Conservation (phyloP, 75 land plant species). For the Cunninghamia lanceolata region DNA sequence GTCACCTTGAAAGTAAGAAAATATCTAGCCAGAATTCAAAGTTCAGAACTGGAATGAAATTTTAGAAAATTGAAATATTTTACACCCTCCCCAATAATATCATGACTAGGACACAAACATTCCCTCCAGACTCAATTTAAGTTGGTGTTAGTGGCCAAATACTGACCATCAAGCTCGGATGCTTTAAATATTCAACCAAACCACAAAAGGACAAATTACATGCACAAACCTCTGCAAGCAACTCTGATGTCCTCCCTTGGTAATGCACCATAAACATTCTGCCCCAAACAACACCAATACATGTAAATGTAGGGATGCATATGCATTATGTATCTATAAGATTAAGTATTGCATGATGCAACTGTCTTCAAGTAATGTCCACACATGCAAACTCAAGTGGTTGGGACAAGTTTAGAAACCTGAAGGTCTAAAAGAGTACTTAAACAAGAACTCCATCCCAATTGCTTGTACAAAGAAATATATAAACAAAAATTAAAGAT, state of each 20-base stretch:
- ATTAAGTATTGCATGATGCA: too few relatives aligned
- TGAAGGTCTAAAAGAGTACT: too few relatives aligned
- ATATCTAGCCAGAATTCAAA: neutral
- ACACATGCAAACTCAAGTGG: too few relatives aligned
- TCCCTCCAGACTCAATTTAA: neutral
- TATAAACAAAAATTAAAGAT: too few relatives aligned
- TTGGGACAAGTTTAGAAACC: too few relatives aligned
- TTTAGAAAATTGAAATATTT: neutral
- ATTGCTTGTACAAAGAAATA: too few relatives aligned
- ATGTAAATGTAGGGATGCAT: neutral
- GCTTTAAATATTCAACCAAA: neutral
- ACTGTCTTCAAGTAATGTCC: too few relatives aligned
- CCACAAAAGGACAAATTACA: neutral
- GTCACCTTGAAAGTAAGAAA: neutral
- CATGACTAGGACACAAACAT: neutral
- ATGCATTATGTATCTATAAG: too few relatives aligned
- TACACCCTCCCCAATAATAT: neutral
- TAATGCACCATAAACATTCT: neutral
- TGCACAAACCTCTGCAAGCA: neutral
- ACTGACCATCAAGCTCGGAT: neutral
- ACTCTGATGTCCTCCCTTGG: neutral
- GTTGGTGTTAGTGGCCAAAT: neutral
- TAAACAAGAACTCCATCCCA: too few relatives aligned
- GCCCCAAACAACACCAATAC: neutral
- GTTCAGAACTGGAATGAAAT: neutral